Conservation (phyloP, 2,329 filamentous ascomycete genomes). For the Karstenula rhodostoma region DNA sequence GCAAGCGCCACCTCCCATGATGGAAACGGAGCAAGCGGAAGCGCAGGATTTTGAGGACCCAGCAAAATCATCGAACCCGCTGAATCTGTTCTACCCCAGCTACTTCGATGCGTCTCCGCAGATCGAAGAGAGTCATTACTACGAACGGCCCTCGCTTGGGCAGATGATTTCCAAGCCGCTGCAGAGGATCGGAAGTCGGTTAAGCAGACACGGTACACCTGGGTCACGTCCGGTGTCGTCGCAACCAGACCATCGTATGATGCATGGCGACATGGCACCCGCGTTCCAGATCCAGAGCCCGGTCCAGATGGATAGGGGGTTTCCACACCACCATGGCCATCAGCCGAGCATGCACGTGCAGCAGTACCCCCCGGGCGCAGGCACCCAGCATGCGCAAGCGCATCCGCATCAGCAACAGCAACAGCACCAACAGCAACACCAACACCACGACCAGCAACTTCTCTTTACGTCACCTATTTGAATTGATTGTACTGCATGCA, state of each 20-base stretch:
- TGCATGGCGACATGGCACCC: conserved; percentile 28
- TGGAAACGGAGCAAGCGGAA: conserved; percentile 32
- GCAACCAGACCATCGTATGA: conserved; percentile 27
- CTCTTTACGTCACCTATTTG: conserved; percentile 26
- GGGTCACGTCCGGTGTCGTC: conserved; percentile 37
- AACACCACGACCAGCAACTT: conserved; percentile 33
- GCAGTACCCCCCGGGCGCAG: conserved; percentile 1
- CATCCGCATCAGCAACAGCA: conserved; percentile 33
- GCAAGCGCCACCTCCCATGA: conserved; percentile 29
- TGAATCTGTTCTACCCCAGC: conserved; percentile 44
- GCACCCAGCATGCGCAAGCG: conserved; percentile 18
- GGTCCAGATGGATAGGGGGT: conserved; percentile 32
- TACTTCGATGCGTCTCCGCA: conserved; percentile 46
- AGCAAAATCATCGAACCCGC: conserved; percentile 40
- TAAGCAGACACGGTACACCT: conserved; percentile 36
- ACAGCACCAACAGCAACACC: conserved; percentile 28
- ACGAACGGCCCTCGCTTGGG: conserved; percentile 46
- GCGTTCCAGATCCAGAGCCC: conserved; percentile 35
- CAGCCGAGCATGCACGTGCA: conserved; percentile 10
- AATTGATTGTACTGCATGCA: conserved; percentile 12
- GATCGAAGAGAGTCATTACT: conserved; percentile 48
- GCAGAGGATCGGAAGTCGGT: conserved; percentile 41
- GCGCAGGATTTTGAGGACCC: conserved; percentile 34
- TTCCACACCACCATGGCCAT: conserved; percentile 18
- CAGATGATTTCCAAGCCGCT: conserved; percentile 46